Base-by-base conservation (phyloP, 2,329 filamentous ascomycete genomes). In the Xylariaceae sp. region DNA sequence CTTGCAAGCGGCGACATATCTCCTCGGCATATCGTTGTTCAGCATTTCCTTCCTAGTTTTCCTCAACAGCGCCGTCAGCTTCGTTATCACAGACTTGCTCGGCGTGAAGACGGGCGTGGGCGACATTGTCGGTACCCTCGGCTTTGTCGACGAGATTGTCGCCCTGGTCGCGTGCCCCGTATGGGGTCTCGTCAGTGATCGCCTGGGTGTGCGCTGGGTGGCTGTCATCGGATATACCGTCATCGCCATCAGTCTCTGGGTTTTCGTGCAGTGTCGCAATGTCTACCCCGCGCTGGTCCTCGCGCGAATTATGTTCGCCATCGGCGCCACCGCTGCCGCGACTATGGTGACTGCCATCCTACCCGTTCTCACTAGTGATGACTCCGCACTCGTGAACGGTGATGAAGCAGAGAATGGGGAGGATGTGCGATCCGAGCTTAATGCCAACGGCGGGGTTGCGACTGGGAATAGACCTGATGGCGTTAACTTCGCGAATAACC, bases 291-390 rank as follows among this genome's bases (percentile, higher is more conserved):
- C 96, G 72, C 78, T 99, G 66, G 77, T 97, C 57, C 77, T 97
- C 48, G 92, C 89, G 57, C 83, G 94, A 65, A 78, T 51, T 54
- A 78, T 95, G 57, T 99, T 99, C 75, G 94, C 92, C 66, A 68
- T 97, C 15, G 94, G 94, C 23, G 94, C 90, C 17, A 92, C 92
- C n/a, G 94, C 93, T 18, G 86, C 89, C 4, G 83, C 92, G 11
- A 97, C 94, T 1, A 99, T 99, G 94, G 94, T 99, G 17, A 97
- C 94, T 7, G 94, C 94, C 2, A 91, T 96, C 51, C 80, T 99
- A 23, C 94, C 94, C 1, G 87, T 82, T 9, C 75, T 88, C 65
- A 86, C 84, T 4, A 81, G 82, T 63, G 82, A 84, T 37, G 75
- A 70, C 45, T 70, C 70, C 45, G 64, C 68, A 54, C 45, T 57